Evolutionary conservation across 495 filamentous ascomycete genomes (phyloP).

Genomic region (Cercophora sp.): DNA sequence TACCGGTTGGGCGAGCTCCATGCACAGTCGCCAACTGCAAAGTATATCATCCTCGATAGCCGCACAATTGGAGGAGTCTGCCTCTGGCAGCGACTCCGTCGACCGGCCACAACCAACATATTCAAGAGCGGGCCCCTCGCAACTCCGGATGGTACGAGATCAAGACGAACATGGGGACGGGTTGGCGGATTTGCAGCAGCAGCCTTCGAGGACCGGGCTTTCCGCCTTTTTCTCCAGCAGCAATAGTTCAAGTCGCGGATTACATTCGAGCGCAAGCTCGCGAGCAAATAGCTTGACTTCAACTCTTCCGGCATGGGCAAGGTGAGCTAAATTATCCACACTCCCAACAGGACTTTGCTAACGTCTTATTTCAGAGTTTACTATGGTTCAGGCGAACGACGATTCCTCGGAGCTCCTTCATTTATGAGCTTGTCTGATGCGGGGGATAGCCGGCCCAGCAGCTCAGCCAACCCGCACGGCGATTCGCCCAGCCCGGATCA

Average conservation of each 20-base stretch:
- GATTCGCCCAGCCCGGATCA: conserved; percentile 44
- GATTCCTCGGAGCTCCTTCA: conserved; percentile 40
- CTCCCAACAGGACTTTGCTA: no score
- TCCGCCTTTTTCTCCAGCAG: conserved; percentile 38
- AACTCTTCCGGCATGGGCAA: conserved; percentile 63
- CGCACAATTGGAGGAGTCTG: conserved; percentile 31
- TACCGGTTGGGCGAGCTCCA: conserved; percentile 34
- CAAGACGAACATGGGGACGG: conserved; percentile 55
- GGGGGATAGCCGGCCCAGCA: conserved; percentile 38
- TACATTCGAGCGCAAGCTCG: conserved; percentile 46
- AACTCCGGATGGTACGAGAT: conserved; percentile 39
- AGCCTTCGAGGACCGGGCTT: conserved; percentile 45
- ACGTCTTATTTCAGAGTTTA: conserved; percentile 39
- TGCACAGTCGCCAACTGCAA: conserved; percentile 46
- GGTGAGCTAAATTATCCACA: no score
- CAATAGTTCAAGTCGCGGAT: conserved; percentile 41
- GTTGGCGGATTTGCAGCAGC: conserved; percentile 46
- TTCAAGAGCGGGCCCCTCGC: conserved; percentile 29
- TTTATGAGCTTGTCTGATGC: conserved; percentile 37
- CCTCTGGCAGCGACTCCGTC: conserved; percentile 37
- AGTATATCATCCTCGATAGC: conserved; percentile 51
- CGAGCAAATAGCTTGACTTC: conserved; percentile 52
- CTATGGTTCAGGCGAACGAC: conserved; percentile 52
- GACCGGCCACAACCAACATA: conserved; percentile 35
- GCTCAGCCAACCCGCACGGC: conserved; percentile 30